phyloP scores from a whole-genome alignment of 1,139 yeast genomes.

The Williopsis jadinii region DNA sequence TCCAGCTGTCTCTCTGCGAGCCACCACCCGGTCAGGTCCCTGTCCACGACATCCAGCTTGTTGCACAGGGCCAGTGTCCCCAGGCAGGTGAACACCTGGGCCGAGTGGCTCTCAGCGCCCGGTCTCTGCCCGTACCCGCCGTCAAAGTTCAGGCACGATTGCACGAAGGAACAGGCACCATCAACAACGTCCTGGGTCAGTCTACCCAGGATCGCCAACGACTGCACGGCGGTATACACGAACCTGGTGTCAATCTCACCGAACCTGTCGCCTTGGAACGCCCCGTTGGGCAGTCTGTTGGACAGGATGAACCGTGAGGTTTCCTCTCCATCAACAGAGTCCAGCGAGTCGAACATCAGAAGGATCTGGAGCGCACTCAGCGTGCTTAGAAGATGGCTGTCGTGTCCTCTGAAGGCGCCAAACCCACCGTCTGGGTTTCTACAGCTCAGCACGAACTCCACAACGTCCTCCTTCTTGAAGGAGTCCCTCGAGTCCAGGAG shows the following conservation, averaged over 20 bases:
- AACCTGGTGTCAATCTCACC: constrained; percentile 94
- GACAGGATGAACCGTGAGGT: constrained; percentile 42
- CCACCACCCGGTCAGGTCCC: constrained; percentile 63
- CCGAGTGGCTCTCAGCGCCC: constrained; percentile 93
- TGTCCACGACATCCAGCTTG: constrained; percentile 48
- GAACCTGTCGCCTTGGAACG: constrained; percentile 82
- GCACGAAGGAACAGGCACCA: constrained; percentile 59
- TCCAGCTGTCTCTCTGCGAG: constrained; percentile 86
- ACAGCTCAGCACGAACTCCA: constrained; percentile 64
- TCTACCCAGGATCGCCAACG: constrained; percentile 61
- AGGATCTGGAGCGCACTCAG: constrained; percentile 80
- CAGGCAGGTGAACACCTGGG: constrained; percentile 83
- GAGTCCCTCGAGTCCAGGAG: constrained; percentile 51
- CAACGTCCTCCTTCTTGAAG: constrained; percentile 53
- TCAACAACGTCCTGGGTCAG: constrained; percentile 54
- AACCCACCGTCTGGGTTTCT: constrained; percentile 66
- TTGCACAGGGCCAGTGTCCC: constrained; percentile 71
- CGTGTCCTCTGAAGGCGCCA: constrained; percentile 86
- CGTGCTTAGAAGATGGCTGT: constrained; percentile 83
- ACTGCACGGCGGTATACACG: constrained; percentile 73
- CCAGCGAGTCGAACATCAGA: constrained; percentile 56
- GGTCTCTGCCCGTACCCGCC: constrained; percentile 95
- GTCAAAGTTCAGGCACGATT: constrained; percentile 78
- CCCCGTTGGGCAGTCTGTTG: constrained; percentile 67
- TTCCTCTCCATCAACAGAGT: constrained; percentile 24